phyloP scores from a whole-genome alignment of 2,329 filamentous ascomycete species.

The Colletotrichum shisoi region DNA sequence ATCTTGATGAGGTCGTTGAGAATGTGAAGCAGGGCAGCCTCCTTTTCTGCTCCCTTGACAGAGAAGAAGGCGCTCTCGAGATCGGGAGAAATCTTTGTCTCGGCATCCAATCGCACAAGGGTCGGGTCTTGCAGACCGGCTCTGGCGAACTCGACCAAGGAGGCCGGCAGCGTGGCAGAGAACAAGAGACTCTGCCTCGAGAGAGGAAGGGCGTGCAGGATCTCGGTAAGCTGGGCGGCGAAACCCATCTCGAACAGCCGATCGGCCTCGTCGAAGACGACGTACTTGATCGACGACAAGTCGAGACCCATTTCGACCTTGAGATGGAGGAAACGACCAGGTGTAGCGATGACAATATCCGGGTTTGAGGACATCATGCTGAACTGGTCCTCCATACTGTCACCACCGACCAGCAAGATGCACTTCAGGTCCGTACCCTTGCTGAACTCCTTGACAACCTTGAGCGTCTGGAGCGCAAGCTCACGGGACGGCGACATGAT shows the following conservation, averaged over 20 bases:
- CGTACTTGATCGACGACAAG: constrained; percentile 88
- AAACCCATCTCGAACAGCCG: constrained; percentile 99
- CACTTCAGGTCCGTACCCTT: constrained; percentile 89
- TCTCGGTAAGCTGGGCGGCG: constrained; percentile 89
- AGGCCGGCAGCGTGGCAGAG: constrained; percentile 92
- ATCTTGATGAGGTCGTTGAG: constrained; percentile 93
- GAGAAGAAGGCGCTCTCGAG: constrained; percentile 95
- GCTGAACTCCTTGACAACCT: constrained; percentile 94
- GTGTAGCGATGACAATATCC: constrained; percentile 96
- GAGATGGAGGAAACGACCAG: constrained; percentile 92
- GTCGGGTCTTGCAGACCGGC: constrained; percentile 92
- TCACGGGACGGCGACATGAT: constrained; percentile 94
- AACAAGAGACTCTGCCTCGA: constrained; percentile 91
- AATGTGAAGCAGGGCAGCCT: constrained; percentile 87
- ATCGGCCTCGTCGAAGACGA: constrained; percentile 98
- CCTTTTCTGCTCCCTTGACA: constrained; percentile 91
- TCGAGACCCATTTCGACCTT: constrained; percentile 97
- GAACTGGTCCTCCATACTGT: constrained; percentile 95
- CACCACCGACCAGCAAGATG: constrained; percentile 91
- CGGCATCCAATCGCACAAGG: constrained; percentile 87
- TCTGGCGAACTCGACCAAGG: constrained; percentile 92
- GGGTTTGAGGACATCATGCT: constrained; percentile 91
- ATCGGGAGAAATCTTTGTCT: constrained; percentile 95
- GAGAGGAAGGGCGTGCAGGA: constrained; percentile 83
- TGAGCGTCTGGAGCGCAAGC: constrained; percentile 90